A percentile compares a stretch with the other conserved stretches of the same genome.
Evolutionary conservation across 1,284 basidiomycete species (phyloP).

Genomic region (Acaromyces ingoldii): DNA sequence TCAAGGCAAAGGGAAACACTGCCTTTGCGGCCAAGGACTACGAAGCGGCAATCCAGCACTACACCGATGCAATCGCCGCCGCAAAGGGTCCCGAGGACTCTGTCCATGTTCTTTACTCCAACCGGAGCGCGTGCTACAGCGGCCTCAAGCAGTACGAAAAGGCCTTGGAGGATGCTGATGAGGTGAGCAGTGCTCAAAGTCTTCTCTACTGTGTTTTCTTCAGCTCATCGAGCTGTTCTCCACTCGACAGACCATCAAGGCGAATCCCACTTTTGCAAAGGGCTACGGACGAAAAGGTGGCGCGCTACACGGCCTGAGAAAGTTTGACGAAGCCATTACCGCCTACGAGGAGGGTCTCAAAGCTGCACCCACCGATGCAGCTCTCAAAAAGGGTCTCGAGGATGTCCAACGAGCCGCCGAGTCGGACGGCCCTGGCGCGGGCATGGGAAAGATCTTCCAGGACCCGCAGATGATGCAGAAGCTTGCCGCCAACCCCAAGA

Average conservation of each 20-base stretch:
- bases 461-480: slow-evolving; percentile 80
- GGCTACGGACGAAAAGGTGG: slow-evolving; percentile 89
- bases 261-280: slow-evolving; percentile 81
- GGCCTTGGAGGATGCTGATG: slow-evolving; percentile 83
- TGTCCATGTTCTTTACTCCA: slow-evolving; percentile 82
- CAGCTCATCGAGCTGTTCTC: background rate
- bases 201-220: slow-evolving; percentile 3
- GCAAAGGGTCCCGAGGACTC: slow-evolving; percentile 44
- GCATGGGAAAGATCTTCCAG: slow-evolving; percentile 73
- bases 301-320: slow-evolving; percentile 77
- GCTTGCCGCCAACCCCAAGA: slow-evolving; percentile 79
- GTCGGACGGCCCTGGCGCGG: slow-evolving; percentile 50
- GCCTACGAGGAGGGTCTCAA: slow-evolving; percentile 76
- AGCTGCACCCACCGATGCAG: slow-evolving; percentile 69
- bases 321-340: slow-evolving; percentile 75
- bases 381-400: slow-evolving; percentile 76
- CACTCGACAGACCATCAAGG: slow-evolving; percentile 58
- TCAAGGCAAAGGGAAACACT: slow-evolving; percentile 50
- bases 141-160: slow-evolving; percentile 72
- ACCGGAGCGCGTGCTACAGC: slow-evolving; percentile 81
- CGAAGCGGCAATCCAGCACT: slow-evolving; percentile 39
- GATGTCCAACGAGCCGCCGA: slow-evolving; percentile 36
- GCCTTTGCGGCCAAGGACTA: slow-evolving; percentile 50
- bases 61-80: slow-evolving; percentile 44
- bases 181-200: slow-evolving; percentile 58